Evolutionary conservation across 2,329 filamentous ascomycete genomes (phyloP).

Genomic region (Geosmithia putterillii): DNA sequence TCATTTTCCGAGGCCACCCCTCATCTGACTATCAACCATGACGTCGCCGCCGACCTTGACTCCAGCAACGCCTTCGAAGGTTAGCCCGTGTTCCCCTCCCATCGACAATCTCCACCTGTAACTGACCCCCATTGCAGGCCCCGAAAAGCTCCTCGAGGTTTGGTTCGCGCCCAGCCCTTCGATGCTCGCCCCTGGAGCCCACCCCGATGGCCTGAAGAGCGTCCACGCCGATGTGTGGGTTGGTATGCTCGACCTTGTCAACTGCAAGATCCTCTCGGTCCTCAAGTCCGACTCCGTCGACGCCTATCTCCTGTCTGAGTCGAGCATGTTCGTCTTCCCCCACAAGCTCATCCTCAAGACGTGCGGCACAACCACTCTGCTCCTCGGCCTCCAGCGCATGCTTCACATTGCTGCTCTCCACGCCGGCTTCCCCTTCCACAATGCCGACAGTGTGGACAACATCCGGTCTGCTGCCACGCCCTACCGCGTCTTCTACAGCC

Average conservation of each 20-base stretch:
- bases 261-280: constrained; percentile 94
- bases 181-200: constrained; percentile 56
- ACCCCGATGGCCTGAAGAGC: constrained; percentile 70
- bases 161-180: constrained; percentile 83
- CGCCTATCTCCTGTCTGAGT: constrained; percentile 93
- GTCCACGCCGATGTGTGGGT: constrained; percentile 83
- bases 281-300: constrained; percentile 90
- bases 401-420: constrained; percentile 81
- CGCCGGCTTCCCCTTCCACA: constrained; percentile 79
- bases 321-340: constrained; percentile 99
- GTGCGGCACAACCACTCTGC: constrained; percentile 88
- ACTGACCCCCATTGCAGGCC: constrained; percentile 38
- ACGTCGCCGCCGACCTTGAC: constrained; percentile 84
- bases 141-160: constrained; percentile 95
- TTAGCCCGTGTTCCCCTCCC: constrained; percentile 17
- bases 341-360: constrained; percentile 99
- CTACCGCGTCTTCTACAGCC: constrained; percentile 95
- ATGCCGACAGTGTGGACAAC: constrained; percentile 51
- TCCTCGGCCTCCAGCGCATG: constrained; percentile 80
- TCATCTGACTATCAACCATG: constrained; percentile 91
- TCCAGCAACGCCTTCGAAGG: constrained; percentile 95
- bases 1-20: constrained; percentile 76
- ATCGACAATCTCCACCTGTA: too few species aligned
- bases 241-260: constrained; percentile 93
- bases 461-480: constrained; percentile 71